Base-by-base conservation (phyloP, 2,329 filamentous ascomycete genomes). In the Aspergillus sp. region DNA sequence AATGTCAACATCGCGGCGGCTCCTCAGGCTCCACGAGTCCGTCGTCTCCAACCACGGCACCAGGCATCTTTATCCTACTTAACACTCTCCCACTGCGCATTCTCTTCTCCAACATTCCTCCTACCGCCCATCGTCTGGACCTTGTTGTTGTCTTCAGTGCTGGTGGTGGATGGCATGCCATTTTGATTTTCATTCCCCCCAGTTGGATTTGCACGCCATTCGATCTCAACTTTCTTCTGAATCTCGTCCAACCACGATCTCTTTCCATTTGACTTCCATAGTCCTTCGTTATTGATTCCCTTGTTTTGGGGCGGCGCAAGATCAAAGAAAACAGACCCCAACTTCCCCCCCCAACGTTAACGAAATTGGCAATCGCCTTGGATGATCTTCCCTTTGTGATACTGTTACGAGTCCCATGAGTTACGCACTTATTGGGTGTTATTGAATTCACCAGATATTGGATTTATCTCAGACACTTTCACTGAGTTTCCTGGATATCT, bases 1-100 rank as follows among this genome's bases (percentile, higher is more conserved):
- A 56, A 67, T 66, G 66, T 70, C 66, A 70, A 71, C 70, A 71
- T 61, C 15, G 58, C 44, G 56, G 47, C 33, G 47, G 41, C 52
- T 46, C 43, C 44, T 21, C 47, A 33, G 24, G n/a, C 47, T 27
- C 43, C 43, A 53, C 33, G 44, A 27, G 23, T 48, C 27, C 35
- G 12, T 11, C 41, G 43, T 46, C 47, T 39, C 41, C 35, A 57
- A 35, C 55, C 31, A 52, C 35, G 21, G 27, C 35, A 27, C 39
- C 35, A 55, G 24, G 14, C 33, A 37, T 47, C 35, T 39, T 31
- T 35, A 41, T 33, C 40, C 48, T 52, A 56, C 55, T 56, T 56
- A 56, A 56, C 44, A 53, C 23, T n/a, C 55, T 24, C 44, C 37
- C 55, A 52, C 52, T 52, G 35, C 56, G 52, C 54, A 17, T 27